Percentiles rank a stretch among this genome's conserved stretches.
Evolutionary conservation across 225 moss, liverwort and hornwort genomes (phyloP).

Genomic region (Rhytidiadelphus loreus): DNA sequence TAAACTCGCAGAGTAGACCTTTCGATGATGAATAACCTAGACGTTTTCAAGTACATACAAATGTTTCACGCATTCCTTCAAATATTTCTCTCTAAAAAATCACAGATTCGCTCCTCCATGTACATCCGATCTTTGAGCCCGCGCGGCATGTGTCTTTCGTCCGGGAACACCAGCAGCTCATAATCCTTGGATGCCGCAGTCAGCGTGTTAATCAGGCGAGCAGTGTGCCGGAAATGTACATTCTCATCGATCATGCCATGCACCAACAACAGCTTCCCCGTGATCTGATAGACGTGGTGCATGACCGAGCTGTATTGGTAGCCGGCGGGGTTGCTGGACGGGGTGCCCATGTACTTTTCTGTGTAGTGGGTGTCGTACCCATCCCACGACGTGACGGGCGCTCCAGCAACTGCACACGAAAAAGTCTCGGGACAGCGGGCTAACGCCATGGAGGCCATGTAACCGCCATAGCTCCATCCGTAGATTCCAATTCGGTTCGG

Average conservation of each 20-base stretch:
- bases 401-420: slow-evolving; percentile 93
- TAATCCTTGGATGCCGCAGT: slow-evolving; percentile 97
- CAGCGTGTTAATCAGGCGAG: slow-evolving; percentile 96
- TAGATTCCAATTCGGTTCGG: slow-evolving; percentile 80
- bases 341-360: slow-evolving; percentile 98
- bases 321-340: slow-evolving; percentile 75
- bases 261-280: slow-evolving; percentile 90
- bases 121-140: slow-evolving; percentile 99
- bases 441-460: slow-evolving; percentile 96
- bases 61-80: slow-evolving; percentile 24
- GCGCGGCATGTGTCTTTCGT: slow-evolving; percentile 99
- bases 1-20: slow-evolving; percentile 14
- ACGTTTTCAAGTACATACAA: slow-evolving; percentile 31
- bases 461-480: slow-evolving; percentile 99
- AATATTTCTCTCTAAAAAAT: slow-evolving; percentile 95
- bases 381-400: slow-evolving; percentile 99
- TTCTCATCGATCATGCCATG: slow-evolving; percentile 99
- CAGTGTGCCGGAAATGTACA: slow-evolving; percentile 99
- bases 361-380: slow-evolving; percentile 99
- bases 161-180: slow-evolving; percentile 93
- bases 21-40: slow-evolving; percentile 25
- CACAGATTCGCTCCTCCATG: slow-evolving; percentile 99
- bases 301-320: slow-evolving; percentile 98
- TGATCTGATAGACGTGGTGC: slow-evolving; percentile 97
- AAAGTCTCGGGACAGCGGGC: slow-evolving; percentile 97